Base-by-base conservation (phyloP, 1,284 basidiomycete genomes). In the Chondrostereum purpureum region DNA sequence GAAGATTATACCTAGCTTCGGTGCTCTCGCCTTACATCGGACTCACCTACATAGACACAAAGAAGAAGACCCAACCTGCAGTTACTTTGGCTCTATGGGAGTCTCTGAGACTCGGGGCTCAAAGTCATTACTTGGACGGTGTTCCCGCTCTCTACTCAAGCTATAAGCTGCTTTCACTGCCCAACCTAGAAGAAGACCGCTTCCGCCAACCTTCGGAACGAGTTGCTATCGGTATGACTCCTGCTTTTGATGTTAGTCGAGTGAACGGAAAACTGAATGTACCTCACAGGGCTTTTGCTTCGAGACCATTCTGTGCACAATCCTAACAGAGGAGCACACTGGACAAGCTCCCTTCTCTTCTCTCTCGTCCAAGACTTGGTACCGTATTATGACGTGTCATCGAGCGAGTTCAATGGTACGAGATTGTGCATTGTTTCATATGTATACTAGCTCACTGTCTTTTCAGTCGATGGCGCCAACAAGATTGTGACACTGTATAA, bases 21-120 rank as follows among this genome's bases (percentile, higher is more conserved):
- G 73, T 79, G 11, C 66, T 90, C 18, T 77, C 77, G 4, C 86
- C 89, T 0, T 89, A 79, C 52, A 60, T 69, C 14, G 68, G 66
- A 3, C 61, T 83, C 20, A 78, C 68, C 2, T 88, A 86, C 55
- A 59, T 56, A 18, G 80, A 86, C 46, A 73, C 72, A 56, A 92
- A 89, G 58, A 68, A 70, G 12, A 88, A 80, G 57, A 56, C 60
- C 0, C 65, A 75, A 1, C 69, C 74, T 3, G 77, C 80, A 0
- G 72, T 82, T 1, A 80, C 87, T 43, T 76, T 77, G n/a, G 79
- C 85, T 23, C 76, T 95, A 34, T 74, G 85, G 34, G 88, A 94
- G 45, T 86, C 85, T 5, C 64, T 95, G 49, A 95, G 92, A 67
- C 72, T 92, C 19, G 91, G 91, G 6, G 75, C 77, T 18, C 88